These are phyloP conservation scores for Penicillium bialowiezense DNA, from an alignment of 495 filamentous ascomycete genomes.

Conservation along the genomic window DNA sequence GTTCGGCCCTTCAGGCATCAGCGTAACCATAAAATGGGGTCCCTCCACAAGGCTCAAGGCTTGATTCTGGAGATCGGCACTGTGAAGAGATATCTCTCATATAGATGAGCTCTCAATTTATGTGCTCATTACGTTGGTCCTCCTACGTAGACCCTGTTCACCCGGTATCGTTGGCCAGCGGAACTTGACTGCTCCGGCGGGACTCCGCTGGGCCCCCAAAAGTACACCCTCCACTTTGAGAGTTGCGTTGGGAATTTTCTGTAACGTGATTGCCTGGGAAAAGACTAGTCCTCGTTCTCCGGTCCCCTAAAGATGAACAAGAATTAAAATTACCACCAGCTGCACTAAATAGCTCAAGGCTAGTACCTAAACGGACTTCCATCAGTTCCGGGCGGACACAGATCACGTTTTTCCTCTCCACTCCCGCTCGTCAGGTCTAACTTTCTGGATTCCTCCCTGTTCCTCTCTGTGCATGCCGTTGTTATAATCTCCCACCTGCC, in stretches of 20 bases:
- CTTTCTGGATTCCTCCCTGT: slow-evolving; percentile 5
- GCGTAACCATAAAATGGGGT: slow-evolving; percentile 1
- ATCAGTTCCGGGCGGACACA: slow-evolving; percentile 1
- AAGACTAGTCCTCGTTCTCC: no score
- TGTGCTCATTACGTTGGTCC: no score
- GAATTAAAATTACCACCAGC: background rate
- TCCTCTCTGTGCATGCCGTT: background rate
- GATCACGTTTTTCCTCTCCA: slow-evolving; percentile 13
- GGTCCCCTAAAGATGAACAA: no score
- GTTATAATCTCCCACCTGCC: background rate
- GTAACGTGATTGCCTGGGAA: background rate
- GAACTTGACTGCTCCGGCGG: slow-evolving; percentile 37
- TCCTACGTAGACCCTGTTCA: background rate
- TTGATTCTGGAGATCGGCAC: slow-evolving; percentile 4
- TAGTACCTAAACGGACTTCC: background rate
- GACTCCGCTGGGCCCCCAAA: slow-evolving; percentile 33
- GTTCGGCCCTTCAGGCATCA: slow-evolving; percentile 9
- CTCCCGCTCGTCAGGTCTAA: slow-evolving; percentile 4
- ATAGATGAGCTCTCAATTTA: no score
- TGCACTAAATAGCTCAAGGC: no score
- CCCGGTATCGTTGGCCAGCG: slow-evolving; percentile 24
- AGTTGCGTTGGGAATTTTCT: background rate
- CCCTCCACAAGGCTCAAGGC: slow-evolving; percentile 8
- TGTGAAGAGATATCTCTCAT: background rate
- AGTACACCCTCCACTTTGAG: background rate